These are phyloP conservation scores for Neonectria coccinea DNA, from an alignment of 2,329 filamentous ascomycete genomes.

Conservation along the genomic window DNA sequence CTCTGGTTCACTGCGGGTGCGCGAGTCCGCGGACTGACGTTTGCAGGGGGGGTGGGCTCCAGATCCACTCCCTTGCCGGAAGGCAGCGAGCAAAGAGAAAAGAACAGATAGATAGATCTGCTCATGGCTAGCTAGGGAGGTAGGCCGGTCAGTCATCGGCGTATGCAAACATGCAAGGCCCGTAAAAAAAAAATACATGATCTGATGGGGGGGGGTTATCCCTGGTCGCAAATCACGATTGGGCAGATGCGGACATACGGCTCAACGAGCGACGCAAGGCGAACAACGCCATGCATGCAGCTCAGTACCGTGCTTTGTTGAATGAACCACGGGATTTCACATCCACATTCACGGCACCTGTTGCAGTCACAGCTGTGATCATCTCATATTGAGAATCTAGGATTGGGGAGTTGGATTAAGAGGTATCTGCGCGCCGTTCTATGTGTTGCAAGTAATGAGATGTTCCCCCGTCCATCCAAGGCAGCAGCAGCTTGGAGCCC, in stretches of 20 bases:
- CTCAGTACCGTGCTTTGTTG: conserved; percentile 15
- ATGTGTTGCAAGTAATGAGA: conserved; percentile 11
- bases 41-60: conserved; percentile 4
- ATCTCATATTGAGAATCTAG: not conserved
- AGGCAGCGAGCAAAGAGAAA: conserved; percentile 1
- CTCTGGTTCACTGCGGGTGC: conserved; percentile 13
- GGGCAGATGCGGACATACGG: conserved; percentile 19
- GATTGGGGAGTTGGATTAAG: conserved; percentile 23
- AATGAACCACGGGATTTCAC: conserved; percentile 3
- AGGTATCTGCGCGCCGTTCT: conserved; percentile 26
- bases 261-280: conserved; percentile 25
- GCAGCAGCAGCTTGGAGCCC: conserved; percentile 17
- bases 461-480: conserved; percentile 22
- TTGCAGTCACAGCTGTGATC: not conserved
- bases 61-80: conserved; percentile 5
- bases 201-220: conserved; percentile 31
- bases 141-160: not conserved
- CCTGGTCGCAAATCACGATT: conserved; percentile 20
- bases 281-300: conserved; percentile 13
- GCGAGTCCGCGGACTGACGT: conserved; percentile 20
- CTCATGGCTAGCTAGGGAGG: not conserved
- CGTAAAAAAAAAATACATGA: conserved; percentile 25
- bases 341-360: not conserved
- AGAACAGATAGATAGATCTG: conserved; percentile 10
- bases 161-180: not conserved